These are phyloP conservation scores for Panaeolus papilionaceus DNA, from an alignment of 768 basidiomycete species.

Conservation along the genomic window DNA sequence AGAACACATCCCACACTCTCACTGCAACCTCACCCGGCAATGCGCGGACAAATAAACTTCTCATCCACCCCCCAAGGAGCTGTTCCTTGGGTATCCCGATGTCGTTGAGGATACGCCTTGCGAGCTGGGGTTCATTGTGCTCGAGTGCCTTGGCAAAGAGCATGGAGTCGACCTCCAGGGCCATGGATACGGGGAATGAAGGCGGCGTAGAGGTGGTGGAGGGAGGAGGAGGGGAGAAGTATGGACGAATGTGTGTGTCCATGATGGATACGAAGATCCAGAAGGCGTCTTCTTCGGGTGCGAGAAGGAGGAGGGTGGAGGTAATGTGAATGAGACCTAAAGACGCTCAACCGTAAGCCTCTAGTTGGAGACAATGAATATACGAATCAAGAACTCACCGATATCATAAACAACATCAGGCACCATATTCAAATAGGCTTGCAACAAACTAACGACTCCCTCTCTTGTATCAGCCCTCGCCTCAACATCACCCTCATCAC, in stretches of 20 bases:
- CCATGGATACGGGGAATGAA: slow-evolving; percentile 43
- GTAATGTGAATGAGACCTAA: slow-evolving; percentile 73
- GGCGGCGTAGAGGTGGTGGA: slow-evolving; percentile 16
- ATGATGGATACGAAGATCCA: slow-evolving; percentile 91
- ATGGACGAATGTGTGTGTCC: slow-evolving; percentile 82
- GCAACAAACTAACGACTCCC: slow-evolving; percentile 61
- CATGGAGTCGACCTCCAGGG: slow-evolving; percentile 79
- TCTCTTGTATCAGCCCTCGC: slow-evolving; percentile 56
- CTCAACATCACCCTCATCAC: slow-evolving; percentile 11
- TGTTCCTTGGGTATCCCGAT: slow-evolving; percentile 62
- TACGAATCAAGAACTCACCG: slow-evolving; percentile 46
- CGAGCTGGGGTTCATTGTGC: slow-evolving; percentile 57
- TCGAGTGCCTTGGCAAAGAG: slow-evolving; percentile 78
- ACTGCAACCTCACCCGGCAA: slow-evolving; percentile 71
- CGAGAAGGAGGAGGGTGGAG: slow-evolving; percentile 73
- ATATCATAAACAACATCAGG: slow-evolving; percentile 75
- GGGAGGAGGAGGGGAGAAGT: slow-evolving; percentile 56
- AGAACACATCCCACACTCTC: slow-evolving; percentile 83
- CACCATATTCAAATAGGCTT: slow-evolving; percentile 86
- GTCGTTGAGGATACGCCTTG: slow-evolving; percentile 71
- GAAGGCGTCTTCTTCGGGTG: slow-evolving; percentile 89
- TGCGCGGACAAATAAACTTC: slow-evolving; percentile 69
- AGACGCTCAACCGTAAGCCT: slow-evolving; percentile 14
- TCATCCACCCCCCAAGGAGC: slow-evolving; percentile 77
- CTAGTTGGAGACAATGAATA: slow-evolving; percentile 1